Percentiles rank a stretch among this genome's conserved stretches.
Evolutionary conservation across 441 rosid species (phyloP).

Genomic region (Mallotus japonicus): DNA sequence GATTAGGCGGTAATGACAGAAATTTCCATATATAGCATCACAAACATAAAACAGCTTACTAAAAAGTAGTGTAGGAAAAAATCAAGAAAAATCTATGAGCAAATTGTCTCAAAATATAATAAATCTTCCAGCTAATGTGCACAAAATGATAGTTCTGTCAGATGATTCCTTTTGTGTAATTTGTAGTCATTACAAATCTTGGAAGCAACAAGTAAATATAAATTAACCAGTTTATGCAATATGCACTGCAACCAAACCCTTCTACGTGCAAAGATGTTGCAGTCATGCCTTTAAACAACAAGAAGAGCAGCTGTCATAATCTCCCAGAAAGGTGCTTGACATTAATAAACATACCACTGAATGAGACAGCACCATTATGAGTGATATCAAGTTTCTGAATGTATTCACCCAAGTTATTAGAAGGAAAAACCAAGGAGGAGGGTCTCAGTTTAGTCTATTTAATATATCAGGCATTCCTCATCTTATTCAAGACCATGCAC

Average conservation of each 20-base stretch:
- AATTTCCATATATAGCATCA: conserved; percentile 6
- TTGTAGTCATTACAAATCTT: not conserved
- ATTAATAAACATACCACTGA: not conserved
- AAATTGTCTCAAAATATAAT: not conserved
- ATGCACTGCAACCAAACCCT: not conserved
- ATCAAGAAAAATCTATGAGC: not conserved
- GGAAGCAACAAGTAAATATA: not conserved
- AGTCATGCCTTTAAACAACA: not conserved
- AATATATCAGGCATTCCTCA: not conserved
- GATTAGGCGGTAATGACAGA: conserved; percentile 16
- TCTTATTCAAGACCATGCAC: not conserved
- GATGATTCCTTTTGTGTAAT: not conserved
- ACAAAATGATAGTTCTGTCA: not conserved
- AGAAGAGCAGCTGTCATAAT: not conserved
- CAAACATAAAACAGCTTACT: not conserved
- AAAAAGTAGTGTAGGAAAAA: not conserved
- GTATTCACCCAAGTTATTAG: not conserved
- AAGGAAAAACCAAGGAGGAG: not conserved
- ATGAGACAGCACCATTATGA: not conserved
- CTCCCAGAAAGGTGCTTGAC: not conserved
- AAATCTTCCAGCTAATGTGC: conserved; percentile 1
- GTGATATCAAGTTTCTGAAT: not conserved
- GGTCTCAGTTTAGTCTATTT: not conserved
- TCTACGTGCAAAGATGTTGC: not conserved
- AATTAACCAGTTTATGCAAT: not conserved